These are phyloP conservation scores for Aspergillus mulundensis DNA, from an alignment of 495 filamentous ascomycete species.

Conservation along the genomic window DNA sequence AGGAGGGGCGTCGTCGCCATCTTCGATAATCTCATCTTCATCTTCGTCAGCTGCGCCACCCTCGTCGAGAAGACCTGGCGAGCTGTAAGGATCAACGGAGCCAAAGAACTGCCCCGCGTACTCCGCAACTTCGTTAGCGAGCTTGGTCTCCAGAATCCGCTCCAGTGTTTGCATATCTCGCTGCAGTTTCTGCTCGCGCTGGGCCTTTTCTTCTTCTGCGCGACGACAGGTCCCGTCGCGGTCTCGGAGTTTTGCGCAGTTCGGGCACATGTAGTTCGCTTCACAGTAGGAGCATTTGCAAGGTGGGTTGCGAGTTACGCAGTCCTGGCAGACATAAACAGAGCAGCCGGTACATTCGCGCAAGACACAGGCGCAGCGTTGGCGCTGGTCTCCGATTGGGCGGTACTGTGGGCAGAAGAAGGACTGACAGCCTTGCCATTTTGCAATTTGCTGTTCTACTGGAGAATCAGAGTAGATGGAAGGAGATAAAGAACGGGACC, in stretches of 20 bases:
- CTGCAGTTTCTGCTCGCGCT: slow-evolving; percentile 42
- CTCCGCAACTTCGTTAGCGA: slow-evolving; percentile 46
- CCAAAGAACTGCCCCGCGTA: slow-evolving; percentile 44
- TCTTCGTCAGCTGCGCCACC: slow-evolving; percentile 3
- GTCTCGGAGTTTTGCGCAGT: slow-evolving; percentile 44
- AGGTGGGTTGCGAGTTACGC: slow-evolving; percentile 39
- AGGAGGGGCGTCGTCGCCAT: not conserved
- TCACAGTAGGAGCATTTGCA: slow-evolving; percentile 54
- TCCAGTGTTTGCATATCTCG: slow-evolving; percentile 42
- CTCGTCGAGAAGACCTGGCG: not conserved
- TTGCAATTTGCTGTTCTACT: slow-evolving; percentile 23
- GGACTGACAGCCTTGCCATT: slow-evolving; percentile 56
- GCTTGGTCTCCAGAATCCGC: slow-evolving; percentile 37
- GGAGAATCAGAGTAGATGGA: slow-evolving; percentile 38
- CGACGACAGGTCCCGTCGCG: slow-evolving; percentile 43
- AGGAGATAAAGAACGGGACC: slow-evolving; percentile 38
- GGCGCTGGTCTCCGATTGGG: slow-evolving; percentile 47
- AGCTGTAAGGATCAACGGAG: slow-evolving; percentile 18
- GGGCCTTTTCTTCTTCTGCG: slow-evolving; percentile 38
- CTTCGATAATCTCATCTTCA: not conserved
- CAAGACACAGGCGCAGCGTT: slow-evolving; percentile 44
- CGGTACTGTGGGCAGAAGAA: slow-evolving; percentile 54
- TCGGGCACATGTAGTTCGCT: slow-evolving; percentile 50
- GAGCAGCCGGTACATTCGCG: slow-evolving; percentile 52
- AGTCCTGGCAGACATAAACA: slow-evolving; percentile 56